A percentile compares a stretch with the other conserved stretches of the same genome.
phyloP scores from a whole-genome alignment of 257 asterid species.

The Nicotiana tomentosiformis region DNA sequence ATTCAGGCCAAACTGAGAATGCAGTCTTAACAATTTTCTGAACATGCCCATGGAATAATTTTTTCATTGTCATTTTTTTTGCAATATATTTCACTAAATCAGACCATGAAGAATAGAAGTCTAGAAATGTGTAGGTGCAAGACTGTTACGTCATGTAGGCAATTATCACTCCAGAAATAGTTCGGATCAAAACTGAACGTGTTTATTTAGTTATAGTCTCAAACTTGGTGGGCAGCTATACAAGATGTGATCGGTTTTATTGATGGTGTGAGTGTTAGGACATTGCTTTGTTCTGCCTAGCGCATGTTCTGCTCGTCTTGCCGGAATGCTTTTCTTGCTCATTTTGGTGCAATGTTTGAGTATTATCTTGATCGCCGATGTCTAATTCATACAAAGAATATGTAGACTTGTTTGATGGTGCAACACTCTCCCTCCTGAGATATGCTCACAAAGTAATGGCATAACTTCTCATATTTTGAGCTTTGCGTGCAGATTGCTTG shows the following conservation, averaged over 20 bases:
- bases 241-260: neutral
- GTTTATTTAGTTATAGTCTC: neutral
- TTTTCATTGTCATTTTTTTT: neutral
- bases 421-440: neutral
- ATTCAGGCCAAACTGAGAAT: neutral
- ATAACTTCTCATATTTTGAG: constrained; percentile 6
- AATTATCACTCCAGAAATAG: neutral
- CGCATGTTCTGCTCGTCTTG: neutral
- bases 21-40: neutral
- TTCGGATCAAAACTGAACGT: neutral
- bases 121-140: neutral
- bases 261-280: neutral
- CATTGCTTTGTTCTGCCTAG: neutral
- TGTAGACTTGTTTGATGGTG: neutral
- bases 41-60: neutral
- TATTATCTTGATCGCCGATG: neutral
- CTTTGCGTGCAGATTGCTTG: constrained; percentile 54
- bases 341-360: neutral
- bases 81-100: neutral
- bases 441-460: neutral
- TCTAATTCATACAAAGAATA: constrained; percentile 4
- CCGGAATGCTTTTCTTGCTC: neutral
- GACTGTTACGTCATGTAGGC: neutral
- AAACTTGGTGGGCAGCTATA: neutral
- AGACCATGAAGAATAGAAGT: neutral